These are phyloP conservation scores for Candida argentea DNA, from an alignment of 805 yeast species.

Conservation along the genomic window DNA sequence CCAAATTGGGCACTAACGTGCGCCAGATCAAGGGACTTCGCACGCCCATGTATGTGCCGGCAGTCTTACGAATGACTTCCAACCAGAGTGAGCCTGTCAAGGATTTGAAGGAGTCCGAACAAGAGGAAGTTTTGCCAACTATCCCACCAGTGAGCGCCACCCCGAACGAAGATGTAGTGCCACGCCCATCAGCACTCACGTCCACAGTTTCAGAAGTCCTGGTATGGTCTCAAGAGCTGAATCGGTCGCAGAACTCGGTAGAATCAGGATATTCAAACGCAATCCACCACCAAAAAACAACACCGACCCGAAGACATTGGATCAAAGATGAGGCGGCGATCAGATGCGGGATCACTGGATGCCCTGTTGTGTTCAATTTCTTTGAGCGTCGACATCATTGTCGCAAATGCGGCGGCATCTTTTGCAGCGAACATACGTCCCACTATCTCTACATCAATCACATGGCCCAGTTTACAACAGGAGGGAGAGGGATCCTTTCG, in stretches of 20 bases:
- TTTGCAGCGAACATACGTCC: constrained; percentile 58
- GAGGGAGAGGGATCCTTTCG: constrained; percentile 54
- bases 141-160: too few relatives aligned
- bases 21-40: constrained; percentile 74
- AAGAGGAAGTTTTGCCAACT: too few relatives aligned
- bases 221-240: constrained; percentile 18
- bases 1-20: constrained; percentile 18
- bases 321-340: constrained; percentile 53
- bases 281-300: too few relatives aligned
- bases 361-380: constrained; percentile 61
- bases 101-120: too few relatives aligned
- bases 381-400: constrained; percentile 80
- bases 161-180: too few relatives aligned
- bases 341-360: constrained; percentile 46
- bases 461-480: constrained; percentile 56
- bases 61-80: constrained; percentile 53
- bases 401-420: constrained; percentile 75
- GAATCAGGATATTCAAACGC: too few relatives aligned
- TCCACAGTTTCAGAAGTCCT: constrained; percentile 25
- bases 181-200: constrained; percentile 7
- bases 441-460: constrained; percentile 46
- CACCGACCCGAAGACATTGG: constrained; percentile 62
- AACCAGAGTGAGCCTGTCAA: too few relatives aligned
- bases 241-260: constrained; percentile 8
- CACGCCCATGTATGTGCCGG: constrained; percentile 84